Conservation (phyloP, 257 asterid species). For the Solanum piurae region DNA sequence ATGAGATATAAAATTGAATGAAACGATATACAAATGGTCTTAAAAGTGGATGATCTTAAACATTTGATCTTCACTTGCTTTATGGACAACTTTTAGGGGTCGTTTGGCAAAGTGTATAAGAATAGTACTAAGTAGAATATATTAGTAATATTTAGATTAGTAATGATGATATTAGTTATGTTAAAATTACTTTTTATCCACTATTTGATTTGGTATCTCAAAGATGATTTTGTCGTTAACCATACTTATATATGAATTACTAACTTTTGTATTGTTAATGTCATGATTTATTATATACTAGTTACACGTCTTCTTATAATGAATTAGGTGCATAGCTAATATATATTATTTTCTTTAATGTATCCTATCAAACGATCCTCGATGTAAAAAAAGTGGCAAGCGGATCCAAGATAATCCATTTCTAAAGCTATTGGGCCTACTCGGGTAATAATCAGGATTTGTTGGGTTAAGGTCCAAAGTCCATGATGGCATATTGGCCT, state of each 20-base stretch:
- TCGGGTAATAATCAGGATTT: background rate
- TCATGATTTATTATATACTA: background rate
- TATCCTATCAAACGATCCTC: background rate
- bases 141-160: background rate
- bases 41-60: too few relatives aligned
- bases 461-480: background rate
- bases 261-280: background rate
- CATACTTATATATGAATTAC: background rate
- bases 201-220: rapidly evolving
- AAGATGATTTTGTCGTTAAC: background rate
- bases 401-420: background rate
- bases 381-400: background rate
- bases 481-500: background rate
- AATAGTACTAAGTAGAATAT: background rate
- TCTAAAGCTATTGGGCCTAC: background rate
- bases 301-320: background rate
- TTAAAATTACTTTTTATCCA: background rate
- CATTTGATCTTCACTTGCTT: too few relatives aligned
- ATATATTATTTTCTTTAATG: too few relatives aligned
- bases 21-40: background rate
- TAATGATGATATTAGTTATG: background rate
- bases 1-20: too few relatives aligned
- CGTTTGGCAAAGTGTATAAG: rapidly evolving
- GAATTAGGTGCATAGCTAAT: background rate
- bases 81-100: too few relatives aligned